These are phyloP conservation scores for Serendipita sp. DNA, from an alignment of 768 basidiomycete species.

Conservation along the genomic window DNA sequence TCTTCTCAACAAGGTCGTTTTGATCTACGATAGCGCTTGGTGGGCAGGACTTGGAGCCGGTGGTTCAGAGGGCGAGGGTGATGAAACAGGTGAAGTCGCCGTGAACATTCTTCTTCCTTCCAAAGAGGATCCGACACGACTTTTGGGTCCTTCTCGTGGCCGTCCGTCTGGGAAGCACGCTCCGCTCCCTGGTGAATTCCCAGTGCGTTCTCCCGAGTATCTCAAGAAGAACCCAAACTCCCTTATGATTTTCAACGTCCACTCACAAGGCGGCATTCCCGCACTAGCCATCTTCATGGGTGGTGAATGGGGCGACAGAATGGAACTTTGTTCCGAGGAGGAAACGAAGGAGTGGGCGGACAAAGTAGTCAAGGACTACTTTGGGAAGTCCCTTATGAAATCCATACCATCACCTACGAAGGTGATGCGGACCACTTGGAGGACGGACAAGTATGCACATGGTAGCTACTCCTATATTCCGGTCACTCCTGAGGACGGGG, in stretches of 20 bases:
- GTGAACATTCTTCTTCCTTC: not conserved
- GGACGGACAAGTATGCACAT: conserved; percentile 2
- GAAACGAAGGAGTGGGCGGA: not conserved
- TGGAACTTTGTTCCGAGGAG: not conserved
- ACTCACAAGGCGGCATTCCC: not conserved
- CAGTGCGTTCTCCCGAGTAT: not conserved
- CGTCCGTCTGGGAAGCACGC: not conserved
- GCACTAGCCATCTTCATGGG: not conserved
- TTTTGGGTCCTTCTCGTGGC: not conserved
- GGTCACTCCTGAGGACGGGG: not conserved
- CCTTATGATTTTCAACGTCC: not conserved
- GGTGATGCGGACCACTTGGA: conserved; percentile 2
- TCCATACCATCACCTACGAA: conserved; percentile 5
- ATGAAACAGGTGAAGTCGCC: not conserved
- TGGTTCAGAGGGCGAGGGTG: not conserved
- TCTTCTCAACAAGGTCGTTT: conserved; percentile 16
- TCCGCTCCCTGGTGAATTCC: not conserved
- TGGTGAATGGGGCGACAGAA: not conserved
- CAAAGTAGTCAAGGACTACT: not conserved
- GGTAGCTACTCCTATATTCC: conserved; percentile 8
- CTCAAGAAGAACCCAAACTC: not conserved
- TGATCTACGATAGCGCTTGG: conserved; percentile 15
- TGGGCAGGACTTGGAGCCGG: conserved; percentile 10
- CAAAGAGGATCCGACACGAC: not conserved
- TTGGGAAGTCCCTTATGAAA: not conserved